Percentiles rank a stretch among this genome's conserved stretches.
Conservation (phyloP, 306 rosid genomes). For the Cucurbita argyrosperma region DNA sequence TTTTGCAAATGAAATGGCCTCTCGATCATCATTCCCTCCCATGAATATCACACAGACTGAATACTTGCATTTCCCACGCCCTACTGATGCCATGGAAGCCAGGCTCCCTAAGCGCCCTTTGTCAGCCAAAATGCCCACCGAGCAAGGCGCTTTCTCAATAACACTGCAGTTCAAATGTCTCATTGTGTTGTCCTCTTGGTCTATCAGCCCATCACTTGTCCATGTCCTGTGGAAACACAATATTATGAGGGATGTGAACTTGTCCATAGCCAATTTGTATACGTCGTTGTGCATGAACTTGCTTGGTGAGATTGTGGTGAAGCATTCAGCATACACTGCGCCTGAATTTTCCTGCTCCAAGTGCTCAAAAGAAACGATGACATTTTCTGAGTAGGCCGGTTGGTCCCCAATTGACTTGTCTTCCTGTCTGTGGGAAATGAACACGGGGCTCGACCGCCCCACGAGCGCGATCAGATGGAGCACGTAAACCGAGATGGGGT, state of each 20-base stretch:
- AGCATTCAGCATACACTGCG: slow-evolving; percentile 16
- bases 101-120: neutral
- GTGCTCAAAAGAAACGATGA: slow-evolving; percentile 21
- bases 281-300: slow-evolving; percentile 49
- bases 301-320: slow-evolving; percentile 28
- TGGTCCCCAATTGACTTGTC: slow-evolving; percentile 1
- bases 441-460: slow-evolving; percentile 44
- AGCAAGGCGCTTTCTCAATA: slow-evolving; percentile 1
- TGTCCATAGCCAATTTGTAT: slow-evolving; percentile 33
- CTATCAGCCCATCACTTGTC: neutral
- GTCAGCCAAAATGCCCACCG: slow-evolving; percentile 1
- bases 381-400: slow-evolving; percentile 13
- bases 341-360: slow-evolving; percentile 20
- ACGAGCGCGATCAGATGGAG: slow-evolving; percentile 50
- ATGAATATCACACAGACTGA: slow-evolving; percentile 35
- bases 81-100: neutral
- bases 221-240: slow-evolving; percentile 13
- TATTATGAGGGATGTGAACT: slow-evolving; percentile 26
- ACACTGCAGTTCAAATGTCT: neutral
- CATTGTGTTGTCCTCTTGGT: neutral
- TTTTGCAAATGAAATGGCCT: slow-evolving; percentile 32
- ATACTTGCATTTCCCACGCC: neutral
- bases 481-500: slow-evolving; percentile 16
- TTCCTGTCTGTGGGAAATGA: slow-evolving; percentile 32
- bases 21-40: slow-evolving; percentile 67